Percentiles rank a stretch among this genome's conserved stretches.
phyloP scores from a whole-genome alignment of 1,139 yeast genomes.

The Pichia sp. region DNA sequence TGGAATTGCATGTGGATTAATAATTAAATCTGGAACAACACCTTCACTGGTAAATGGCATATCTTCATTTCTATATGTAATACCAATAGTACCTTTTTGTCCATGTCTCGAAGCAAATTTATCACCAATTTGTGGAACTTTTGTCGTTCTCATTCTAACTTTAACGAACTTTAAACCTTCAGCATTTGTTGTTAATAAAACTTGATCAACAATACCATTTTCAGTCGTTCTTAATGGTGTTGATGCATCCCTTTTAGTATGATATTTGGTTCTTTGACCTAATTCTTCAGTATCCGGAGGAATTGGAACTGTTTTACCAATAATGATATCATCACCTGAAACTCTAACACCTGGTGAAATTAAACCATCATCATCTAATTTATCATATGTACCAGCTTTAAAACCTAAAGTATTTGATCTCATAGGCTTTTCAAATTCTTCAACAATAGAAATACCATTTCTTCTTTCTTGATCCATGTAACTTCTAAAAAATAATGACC shows the following conservation, averaged over 20 bases:
- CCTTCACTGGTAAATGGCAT: constrained; percentile 99
- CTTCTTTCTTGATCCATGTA: constrained; percentile 98
- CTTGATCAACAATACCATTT: constrained; percentile 98
- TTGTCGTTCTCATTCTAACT: constrained; percentile 98
- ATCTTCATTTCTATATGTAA: constrained; percentile 95
- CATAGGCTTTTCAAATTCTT: constrained; percentile 92
- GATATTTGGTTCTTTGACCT: constrained; percentile 97
- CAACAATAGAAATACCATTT: constrained; percentile 96
- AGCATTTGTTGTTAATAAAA: constrained; percentile 90
- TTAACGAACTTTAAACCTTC: constrained; percentile 97
- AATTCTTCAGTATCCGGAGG: constrained; percentile 97
- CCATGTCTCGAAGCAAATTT: constrained; percentile 99
- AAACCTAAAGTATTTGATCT: constrained; percentile 89
- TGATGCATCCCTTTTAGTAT: constrained; percentile 97
- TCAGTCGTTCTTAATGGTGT: constrained; percentile 96
- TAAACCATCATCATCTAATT: constrained; percentile 95
- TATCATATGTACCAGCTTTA: constrained; percentile 97
- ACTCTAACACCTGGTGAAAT: constrained; percentile 98
- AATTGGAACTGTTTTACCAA: constrained; percentile 97
- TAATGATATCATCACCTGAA: constrained; percentile 96
- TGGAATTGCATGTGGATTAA: constrained; percentile 99
- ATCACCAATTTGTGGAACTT: constrained; percentile 98
- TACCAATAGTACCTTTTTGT: constrained; percentile 99
- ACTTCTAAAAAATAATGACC: constrained; percentile 92
- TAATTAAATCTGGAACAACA: constrained; percentile 91